Evolutionary conservation across 192 early-diverging fungal genomes (phyloP).

Genomic region (Podila clonocystis): DNA sequence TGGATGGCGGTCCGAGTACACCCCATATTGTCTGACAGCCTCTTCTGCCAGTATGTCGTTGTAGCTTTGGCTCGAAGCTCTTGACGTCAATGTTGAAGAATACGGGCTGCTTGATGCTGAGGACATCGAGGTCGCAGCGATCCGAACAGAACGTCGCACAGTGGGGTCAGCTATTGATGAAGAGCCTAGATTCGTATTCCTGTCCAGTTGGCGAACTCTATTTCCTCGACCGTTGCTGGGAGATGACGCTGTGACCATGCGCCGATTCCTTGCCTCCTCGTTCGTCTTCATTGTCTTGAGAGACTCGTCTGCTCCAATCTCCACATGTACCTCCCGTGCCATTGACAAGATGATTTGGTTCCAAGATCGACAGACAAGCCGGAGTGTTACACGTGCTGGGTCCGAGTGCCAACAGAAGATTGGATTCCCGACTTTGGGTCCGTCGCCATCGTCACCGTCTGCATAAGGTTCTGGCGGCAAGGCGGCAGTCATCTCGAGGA

Average conservation of each 20-base stretch:
- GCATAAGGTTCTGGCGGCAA: neutral
- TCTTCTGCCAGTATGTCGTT: neutral
- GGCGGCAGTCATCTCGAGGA: conserved; percentile 9
- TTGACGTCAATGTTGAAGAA: too few relatives aligned
- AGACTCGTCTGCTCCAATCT: conserved; percentile 19
- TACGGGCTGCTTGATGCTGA: too few relatives aligned
- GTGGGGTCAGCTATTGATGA: too few relatives aligned
- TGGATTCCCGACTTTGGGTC: conserved; percentile 11
- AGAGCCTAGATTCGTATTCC: neutral
- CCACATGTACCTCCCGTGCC: conserved; percentile 24
- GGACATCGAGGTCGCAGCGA: neutral
- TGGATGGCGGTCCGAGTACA: conserved; percentile 14
- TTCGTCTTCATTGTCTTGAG: neutral
- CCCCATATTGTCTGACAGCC: conserved; percentile 8
- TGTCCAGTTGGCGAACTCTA: neutral
- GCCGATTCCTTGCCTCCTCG: neutral
- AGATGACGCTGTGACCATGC: neutral
- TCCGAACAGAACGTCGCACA: neutral
- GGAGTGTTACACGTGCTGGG: conserved; percentile 4
- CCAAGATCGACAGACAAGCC: conserved; percentile 27
- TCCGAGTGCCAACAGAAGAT: conserved; percentile 21
- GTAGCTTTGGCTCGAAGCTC: neutral
- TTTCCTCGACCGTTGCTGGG: neutral
- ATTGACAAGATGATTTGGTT: conserved; percentile 22
- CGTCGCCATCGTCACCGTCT: conserved; percentile 23